These are phyloP conservation scores for Talaromyces islandicus DNA, from an alignment of 2,329 filamentous ascomycete species.

Conservation along the genomic window DNA sequence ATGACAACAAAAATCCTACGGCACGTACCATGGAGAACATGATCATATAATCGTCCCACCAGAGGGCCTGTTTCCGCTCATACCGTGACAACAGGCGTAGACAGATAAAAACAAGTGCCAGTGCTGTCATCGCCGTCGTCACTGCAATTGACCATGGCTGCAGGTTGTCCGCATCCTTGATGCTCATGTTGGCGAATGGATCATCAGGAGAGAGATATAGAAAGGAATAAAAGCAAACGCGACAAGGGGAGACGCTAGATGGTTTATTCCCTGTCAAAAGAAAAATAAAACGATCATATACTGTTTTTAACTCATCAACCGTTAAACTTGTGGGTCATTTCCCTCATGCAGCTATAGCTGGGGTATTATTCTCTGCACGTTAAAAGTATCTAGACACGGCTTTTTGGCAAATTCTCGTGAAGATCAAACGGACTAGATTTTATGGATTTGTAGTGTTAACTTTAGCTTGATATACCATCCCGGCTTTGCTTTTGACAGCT, in stretches of 20 bases:
- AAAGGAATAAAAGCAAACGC: not conserved
- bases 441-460: not conserved
- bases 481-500: not conserved
- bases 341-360: not conserved
- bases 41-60: slow-evolving; percentile 50
- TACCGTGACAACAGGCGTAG: slow-evolving; percentile 39
- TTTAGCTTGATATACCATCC: not conserved
- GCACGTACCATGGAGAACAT: slow-evolving; percentile 43
- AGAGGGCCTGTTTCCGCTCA: slow-evolving; percentile 39
- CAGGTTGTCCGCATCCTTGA: slow-evolving; percentile 22
- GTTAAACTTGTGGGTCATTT: not conserved
- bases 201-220: not conserved
- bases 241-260: not conserved
- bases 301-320: not conserved
- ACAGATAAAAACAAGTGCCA: slow-evolving; percentile 35
- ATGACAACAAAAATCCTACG: not conserved
- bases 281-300: not conserved
- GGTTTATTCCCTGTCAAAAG: not conserved
- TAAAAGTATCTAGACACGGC: not conserved
- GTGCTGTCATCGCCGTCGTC: slow-evolving; percentile 36
- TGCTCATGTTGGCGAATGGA: not conserved
- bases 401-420: not conserved
- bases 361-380: not conserved
- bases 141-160: slow-evolving; percentile 41
- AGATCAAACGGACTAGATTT: not conserved